phyloP scores from a whole-genome alignment of 495 filamentous ascomycete genomes.

The Chaetomium cochliodes region DNA sequence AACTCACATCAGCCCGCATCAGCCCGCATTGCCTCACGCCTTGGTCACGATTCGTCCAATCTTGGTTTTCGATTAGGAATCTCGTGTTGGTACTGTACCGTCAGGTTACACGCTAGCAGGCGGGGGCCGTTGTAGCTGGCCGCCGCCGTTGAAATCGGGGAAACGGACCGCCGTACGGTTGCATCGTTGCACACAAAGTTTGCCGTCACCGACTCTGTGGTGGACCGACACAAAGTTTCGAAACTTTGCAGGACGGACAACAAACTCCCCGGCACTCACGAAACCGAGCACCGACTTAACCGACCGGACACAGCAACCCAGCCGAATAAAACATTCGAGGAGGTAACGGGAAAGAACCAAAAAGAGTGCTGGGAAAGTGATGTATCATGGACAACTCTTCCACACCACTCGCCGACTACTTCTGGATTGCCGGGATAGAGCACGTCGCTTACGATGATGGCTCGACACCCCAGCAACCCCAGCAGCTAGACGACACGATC shows the following conservation, averaged over 20 bases:
- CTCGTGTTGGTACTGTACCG: not conserved
- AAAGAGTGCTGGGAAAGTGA: constrained; percentile 30
- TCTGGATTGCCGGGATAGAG: constrained; percentile 96
- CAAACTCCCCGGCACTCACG: not conserved
- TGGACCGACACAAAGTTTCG: not conserved
- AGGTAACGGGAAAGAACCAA: constrained; percentile 7
- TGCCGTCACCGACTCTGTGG: not conserved
- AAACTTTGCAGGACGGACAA: not conserved
- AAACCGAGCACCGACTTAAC: constrained; percentile 1
- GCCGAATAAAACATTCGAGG: not conserved
- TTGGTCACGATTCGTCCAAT: not conserved
- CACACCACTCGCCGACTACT: constrained; percentile 92
- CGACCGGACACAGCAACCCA: not conserved
- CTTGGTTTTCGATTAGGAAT: not conserved
- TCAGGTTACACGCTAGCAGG: not conserved
- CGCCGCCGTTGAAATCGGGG: constrained; percentile 5
- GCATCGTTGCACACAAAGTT: not conserved
- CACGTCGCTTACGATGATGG: constrained; percentile 61
- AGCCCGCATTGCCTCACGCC: not conserved
- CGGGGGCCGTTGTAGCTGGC: constrained; percentile 11
- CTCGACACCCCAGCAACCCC: constrained; percentile 22
- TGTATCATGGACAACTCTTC: constrained; percentile 61
- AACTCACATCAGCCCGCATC: not conserved
- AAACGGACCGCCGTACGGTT: not conserved
- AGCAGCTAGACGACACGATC: constrained; percentile 68